phyloP scores from a whole-genome alignment of 768 basidiomycete species.

The Cystobasidium onofrii region DNA sequence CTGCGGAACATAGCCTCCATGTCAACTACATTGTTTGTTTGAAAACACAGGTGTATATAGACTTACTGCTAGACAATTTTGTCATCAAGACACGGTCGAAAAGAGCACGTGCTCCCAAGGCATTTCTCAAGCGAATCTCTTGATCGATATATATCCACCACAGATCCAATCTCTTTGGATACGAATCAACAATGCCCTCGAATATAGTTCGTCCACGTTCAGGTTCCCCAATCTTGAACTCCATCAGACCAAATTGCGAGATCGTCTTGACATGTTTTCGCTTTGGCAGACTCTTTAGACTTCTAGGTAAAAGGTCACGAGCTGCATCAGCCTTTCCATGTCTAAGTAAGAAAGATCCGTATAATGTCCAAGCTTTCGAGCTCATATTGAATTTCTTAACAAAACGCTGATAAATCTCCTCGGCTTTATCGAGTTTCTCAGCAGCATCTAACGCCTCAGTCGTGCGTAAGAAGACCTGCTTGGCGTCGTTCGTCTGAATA shows the following conservation, averaged over 20 bases:
- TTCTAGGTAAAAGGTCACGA: conserved; percentile 73
- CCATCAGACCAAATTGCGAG: conserved; percentile 85
- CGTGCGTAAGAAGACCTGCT: conserved; percentile 75
- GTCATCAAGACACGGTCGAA: conserved; percentile 72
- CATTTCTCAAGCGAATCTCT: conserved; percentile 71
- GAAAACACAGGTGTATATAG: conserved; percentile 30
- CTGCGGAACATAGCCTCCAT: background rate
- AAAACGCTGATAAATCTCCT: conserved; percentile 77
- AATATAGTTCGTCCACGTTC: conserved; percentile 94
- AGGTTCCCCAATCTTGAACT: conserved; percentile 86
- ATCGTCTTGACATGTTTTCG: conserved; percentile 93
- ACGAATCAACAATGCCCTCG: conserved; percentile 90
- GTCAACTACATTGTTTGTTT: conserved; percentile 47
- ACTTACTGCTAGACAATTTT: conserved; percentile 86
- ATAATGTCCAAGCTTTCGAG: conserved; percentile 87
- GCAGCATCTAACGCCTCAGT: conserved; percentile 76
- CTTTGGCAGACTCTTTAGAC: conserved; percentile 83
- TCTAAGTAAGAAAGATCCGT: conserved; percentile 71
- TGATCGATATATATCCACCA: conserved; percentile 98
- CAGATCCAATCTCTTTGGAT: conserved; percentile 87
- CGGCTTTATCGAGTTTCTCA: conserved; percentile 75
- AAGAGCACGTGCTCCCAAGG: conserved; percentile 72
- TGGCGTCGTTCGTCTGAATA: conserved; percentile 78
- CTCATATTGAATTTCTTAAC: conserved; percentile 90
- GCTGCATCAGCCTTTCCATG: conserved; percentile 68